These are phyloP conservation scores for Diplodia sapinea DNA, from an alignment of 2,329 filamentous ascomycete species.

Conservation along the genomic window DNA sequence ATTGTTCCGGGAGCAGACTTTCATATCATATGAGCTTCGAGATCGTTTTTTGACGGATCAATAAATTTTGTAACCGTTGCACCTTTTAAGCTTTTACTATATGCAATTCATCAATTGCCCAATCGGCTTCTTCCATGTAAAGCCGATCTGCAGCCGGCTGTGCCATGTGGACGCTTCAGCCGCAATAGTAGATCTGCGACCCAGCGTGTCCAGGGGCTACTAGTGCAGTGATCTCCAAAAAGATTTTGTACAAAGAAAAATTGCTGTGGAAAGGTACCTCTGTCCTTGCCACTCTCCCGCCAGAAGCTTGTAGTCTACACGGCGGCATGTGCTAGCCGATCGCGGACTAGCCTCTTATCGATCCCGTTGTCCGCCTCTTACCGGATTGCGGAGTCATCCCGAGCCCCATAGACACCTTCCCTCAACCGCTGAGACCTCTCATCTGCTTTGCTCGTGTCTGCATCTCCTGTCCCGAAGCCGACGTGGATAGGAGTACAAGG, in stretches of 20 bases:
- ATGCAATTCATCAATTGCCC: background rate
- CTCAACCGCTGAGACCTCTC: background rate
- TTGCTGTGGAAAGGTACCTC: background rate
- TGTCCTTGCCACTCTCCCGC: background rate
- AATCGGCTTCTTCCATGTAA: slow-evolving; percentile 1
- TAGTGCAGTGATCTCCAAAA: background rate
- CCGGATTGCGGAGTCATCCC: slow-evolving; percentile 14
- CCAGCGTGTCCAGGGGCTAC: background rate
- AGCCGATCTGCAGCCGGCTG: background rate
- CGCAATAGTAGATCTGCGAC: background rate
- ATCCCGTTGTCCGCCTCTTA: background rate
- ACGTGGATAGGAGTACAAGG: background rate
- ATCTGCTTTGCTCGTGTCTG: background rate
- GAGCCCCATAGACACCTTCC: background rate
- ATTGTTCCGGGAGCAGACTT: background rate
- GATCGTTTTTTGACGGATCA: background rate
- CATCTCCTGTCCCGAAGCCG: too few relatives aligned
- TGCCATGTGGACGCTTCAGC: background rate
- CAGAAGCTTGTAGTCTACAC: background rate
- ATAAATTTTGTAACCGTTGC: too few relatives aligned
- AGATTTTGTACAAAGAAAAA: background rate
- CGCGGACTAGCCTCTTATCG: background rate
- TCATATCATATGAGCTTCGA: background rate
- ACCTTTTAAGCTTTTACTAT: too few relatives aligned
- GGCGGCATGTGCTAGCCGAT: background rate